phyloP scores from a whole-genome alignment of 1,284 basidiomycete genomes.

The Psilocybe mexicana region DNA sequence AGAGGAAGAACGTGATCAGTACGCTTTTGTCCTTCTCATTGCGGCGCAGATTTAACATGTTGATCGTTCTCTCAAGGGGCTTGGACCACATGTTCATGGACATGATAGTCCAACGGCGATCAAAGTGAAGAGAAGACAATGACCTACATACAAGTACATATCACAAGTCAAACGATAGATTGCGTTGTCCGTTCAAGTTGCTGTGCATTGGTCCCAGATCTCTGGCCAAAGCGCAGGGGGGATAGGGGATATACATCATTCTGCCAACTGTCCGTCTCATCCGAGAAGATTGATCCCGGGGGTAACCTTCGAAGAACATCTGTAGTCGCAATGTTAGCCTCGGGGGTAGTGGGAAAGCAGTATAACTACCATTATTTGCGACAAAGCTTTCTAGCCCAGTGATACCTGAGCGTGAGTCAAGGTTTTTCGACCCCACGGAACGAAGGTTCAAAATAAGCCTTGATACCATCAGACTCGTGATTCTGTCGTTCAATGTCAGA shows the following conservation, averaged over 20 bases:
- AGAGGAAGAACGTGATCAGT: not conserved
- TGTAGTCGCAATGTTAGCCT: not conserved
- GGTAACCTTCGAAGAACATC: not conserved
- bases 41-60: not conserved
- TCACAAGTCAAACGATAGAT: not conserved
- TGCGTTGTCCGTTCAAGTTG: not conserved
- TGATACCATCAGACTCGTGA: not conserved
- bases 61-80: not conserved
- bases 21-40: not conserved
- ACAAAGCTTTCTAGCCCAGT: not conserved
- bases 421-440: not conserved
- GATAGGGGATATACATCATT: not conserved
- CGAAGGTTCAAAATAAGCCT: not conserved
- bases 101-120: not conserved
- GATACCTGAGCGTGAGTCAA: not conserved
- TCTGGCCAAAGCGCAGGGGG: not conserved
- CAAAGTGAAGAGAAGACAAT: too few species aligned
- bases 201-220: not conserved
- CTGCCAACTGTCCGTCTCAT: not conserved
- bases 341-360: not conserved
- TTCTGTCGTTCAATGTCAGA: not conserved
- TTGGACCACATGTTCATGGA: not conserved
- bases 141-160: not conserved
- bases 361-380: not conserved
- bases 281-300: not conserved